Evolutionary conservation across 1,284 basidiomycete species (phyloP), one percentile per base, ranked within the genome.

Genomic region (Ganoderma meredithae): DNA sequence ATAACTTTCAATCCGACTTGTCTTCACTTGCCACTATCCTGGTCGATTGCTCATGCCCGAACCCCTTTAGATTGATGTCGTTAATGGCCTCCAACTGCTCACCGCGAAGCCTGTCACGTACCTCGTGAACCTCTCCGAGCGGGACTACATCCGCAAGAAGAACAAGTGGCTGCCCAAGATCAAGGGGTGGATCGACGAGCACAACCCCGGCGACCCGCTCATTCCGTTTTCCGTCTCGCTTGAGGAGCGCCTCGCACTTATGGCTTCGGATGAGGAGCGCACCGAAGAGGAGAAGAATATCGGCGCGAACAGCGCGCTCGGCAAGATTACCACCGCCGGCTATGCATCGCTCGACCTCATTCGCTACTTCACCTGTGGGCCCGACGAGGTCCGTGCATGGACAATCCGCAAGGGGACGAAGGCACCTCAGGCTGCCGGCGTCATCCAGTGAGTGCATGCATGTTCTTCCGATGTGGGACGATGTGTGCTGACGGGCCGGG

Each of bases 131-230:
- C 84, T 99, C 64, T 96, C 95, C 70, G 97, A 99, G 82, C 90
- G 89, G 74, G 98, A 99, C 82, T 99, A 95, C 78, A 84, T 95
- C 68, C 91, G 98, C 71, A 98, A 98, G 84, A 99, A 99, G 91
- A 99, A 99, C 87, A 99, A 99, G 86, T 99, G 97, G 93, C 84
- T 99, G 36, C 88, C 97, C 31, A 98, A 98, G 84, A 99, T 99
- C 87, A 98, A 99, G 81, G 94, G 85, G 33, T 99, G 98, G 97
- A 98, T 99, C 77, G 97, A 99, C 83, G 88, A 92, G 78, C 90
- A 99, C 86, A 99, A 99, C 84, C 91, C 97, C 1, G 98, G 98
- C 69, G 98, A 99, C 78, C 87, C 89, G 31, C 88, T 99, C 73
- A 98, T 99, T 75, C 98, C 98, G 13, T 99, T 99, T 86, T 98